Conservation (phyloP, 768 basidiomycete species). For the Daedaleopsis sinensis region DNA sequence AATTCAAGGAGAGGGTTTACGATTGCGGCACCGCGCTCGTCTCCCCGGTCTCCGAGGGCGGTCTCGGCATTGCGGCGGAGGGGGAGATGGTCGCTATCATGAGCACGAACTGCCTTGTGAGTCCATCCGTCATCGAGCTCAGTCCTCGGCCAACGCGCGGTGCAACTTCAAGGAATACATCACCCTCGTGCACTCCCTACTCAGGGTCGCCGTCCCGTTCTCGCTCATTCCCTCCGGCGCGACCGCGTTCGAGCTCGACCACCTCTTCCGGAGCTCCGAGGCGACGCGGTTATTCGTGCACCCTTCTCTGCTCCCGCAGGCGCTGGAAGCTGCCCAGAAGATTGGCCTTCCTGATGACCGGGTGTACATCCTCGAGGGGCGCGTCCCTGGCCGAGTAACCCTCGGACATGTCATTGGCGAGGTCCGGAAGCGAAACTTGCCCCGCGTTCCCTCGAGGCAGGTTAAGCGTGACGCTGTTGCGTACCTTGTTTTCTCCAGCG, state of each 20-base stretch:
- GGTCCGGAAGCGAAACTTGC: conserved; percentile 40
- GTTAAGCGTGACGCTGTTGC: conserved; percentile 60
- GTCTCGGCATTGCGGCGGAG: conserved; percentile 54
- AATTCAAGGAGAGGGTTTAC: conserved; percentile 54
- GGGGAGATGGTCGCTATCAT: conserved; percentile 70
- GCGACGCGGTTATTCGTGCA: conserved; percentile 59
- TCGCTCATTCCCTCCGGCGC: conserved; percentile 55
- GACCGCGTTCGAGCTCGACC: conserved; percentile 58
- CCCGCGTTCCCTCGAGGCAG: conserved; percentile 44
- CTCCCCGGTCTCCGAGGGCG: conserved; percentile 46
- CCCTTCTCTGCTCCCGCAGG: conserved; percentile 45
- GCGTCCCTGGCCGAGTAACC: conserved; percentile 42
- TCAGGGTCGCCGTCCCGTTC: conserved; percentile 54
- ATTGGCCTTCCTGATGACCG: conserved; percentile 39
- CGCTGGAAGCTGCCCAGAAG: conserved; percentile 40
- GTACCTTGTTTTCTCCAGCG: conserved; percentile 77
- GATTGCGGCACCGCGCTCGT: conserved; percentile 59
- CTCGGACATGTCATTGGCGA: conserved; percentile 48
- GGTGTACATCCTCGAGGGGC: conserved; percentile 54
- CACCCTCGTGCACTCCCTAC: conserved; percentile 49
- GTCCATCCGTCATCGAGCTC: conserved; percentile 21
- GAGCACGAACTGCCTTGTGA: conserved; percentile 68
- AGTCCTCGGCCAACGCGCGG: background rate
- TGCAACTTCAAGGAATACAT: conserved; percentile 56
- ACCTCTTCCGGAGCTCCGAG: conserved; percentile 49